Evolutionary conservation across 192 early-diverging fungal species (phyloP).

Genomic region (Backusella circina): DNA sequence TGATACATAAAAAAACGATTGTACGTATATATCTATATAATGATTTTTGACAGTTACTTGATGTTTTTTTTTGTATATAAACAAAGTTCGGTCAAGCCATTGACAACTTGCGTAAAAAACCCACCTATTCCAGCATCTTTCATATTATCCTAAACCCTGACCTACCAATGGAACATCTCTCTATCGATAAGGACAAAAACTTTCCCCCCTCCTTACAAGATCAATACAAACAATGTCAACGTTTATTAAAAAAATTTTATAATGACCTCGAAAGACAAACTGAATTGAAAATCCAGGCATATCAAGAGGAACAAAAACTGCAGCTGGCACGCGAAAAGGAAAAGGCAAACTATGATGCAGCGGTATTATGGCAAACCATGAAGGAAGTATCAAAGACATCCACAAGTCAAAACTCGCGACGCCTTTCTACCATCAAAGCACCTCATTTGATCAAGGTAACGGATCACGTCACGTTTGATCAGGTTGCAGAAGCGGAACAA

Average conservation of each 20-base stretch:
- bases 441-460: background rate
- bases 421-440: background rate
- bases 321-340: background rate
- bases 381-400: constrained; percentile 1
- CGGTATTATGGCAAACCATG: constrained; percentile 13
- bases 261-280: background rate
- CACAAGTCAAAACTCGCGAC: background rate
- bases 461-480: background rate
- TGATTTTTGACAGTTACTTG: background rate
- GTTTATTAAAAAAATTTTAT: background rate
- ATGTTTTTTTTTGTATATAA: background rate
- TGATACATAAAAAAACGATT: constrained; percentile 3
- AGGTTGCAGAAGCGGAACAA: background rate
- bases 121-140: background rate
- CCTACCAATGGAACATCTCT: background rate
- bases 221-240: background rate
- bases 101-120: background rate
- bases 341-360: constrained; percentile 4
- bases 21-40: background rate
- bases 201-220: background rate
- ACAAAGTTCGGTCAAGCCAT: constrained; percentile 4
- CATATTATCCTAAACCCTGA: background rate
- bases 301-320: constrained; percentile 6
- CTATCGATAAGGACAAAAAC: background rate
- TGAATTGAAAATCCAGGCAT: background rate